Evolutionary conservation across 2,329 filamentous ascomycete genomes (phyloP).

Genomic region (Chrysoporthe puriensis): DNA sequence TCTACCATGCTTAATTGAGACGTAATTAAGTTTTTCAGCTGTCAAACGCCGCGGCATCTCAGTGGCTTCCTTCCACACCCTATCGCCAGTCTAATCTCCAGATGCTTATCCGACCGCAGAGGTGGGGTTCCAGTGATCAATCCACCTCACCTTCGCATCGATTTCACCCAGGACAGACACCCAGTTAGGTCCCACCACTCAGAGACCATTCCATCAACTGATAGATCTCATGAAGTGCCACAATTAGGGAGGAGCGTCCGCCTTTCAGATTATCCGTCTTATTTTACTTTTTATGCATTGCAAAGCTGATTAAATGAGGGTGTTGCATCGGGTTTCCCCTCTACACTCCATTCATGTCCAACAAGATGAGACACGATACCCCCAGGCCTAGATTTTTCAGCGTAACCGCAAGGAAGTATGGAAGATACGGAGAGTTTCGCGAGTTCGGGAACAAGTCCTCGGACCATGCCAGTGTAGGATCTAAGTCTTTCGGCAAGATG

Average conservation of each 20-base stretch:
- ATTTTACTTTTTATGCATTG: too few relatives aligned
- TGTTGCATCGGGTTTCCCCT: too few relatives aligned
- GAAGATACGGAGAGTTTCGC: constrained; percentile 23
- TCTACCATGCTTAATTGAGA: neutral
- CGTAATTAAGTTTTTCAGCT: too few relatives aligned
- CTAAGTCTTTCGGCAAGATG: constrained; percentile 31
- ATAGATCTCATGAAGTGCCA: too few relatives aligned
- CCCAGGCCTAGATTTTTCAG: constrained; percentile 2
- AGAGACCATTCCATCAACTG: too few relatives aligned
- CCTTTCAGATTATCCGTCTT: too few relatives aligned
- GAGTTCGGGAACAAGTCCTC: constrained; percentile 17
- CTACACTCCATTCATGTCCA: neutral
- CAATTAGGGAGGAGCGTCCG: too few relatives aligned
- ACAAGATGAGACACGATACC: neutral
- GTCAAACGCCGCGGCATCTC: neutral
- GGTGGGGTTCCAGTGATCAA: neutral
- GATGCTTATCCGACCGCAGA: too few relatives aligned
- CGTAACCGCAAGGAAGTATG: constrained; percentile 3
- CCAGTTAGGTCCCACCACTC: too few relatives aligned
- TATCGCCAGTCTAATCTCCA: neutral
- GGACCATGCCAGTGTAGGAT: constrained; percentile 18
- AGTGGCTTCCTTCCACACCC: neutral
- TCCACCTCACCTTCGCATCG: neutral
- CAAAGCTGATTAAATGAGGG: too few relatives aligned
- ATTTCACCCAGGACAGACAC: neutral